Evolutionary conservation across 306 rosid species (phyloP).

Genomic region (Castanea crenata): DNA sequence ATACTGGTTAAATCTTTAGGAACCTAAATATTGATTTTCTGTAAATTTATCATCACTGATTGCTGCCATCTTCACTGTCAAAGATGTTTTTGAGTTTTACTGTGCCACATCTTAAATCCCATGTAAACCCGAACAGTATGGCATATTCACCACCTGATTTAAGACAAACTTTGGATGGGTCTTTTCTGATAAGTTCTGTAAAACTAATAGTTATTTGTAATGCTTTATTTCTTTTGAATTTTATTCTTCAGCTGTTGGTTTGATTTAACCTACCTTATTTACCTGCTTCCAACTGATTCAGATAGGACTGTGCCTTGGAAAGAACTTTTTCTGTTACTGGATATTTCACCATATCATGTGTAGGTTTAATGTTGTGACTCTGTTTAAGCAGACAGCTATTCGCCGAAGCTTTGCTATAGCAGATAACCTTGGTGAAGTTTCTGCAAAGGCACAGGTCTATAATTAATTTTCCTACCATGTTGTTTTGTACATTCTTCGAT

Average conservation of each 20-base stretch:
- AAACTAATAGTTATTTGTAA: not conserved
- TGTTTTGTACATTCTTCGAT: not conserved
- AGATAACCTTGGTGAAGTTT: slow-evolving; percentile 90
- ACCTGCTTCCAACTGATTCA: not conserved
- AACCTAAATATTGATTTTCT: too few species aligned
- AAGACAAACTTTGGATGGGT: not conserved
- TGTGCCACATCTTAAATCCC: not conserved
- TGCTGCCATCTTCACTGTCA: not conserved
- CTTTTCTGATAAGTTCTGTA: not conserved
- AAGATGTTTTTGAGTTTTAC: not conserved
- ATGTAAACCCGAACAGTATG: not conserved
- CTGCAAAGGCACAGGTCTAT: slow-evolving; percentile 93
- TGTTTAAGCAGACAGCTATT: slow-evolving; percentile 69
- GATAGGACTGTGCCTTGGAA: not conserved
- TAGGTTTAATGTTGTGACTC: slow-evolving; percentile 20
- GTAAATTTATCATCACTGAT: not conserved
- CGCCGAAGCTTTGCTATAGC: slow-evolving; percentile 88
- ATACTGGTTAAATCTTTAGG: not conserved
- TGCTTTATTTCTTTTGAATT: not conserved
- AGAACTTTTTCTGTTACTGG: not conserved
- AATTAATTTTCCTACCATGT: not conserved
- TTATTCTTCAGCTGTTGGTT: not conserved
- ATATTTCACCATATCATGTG: not conserved
- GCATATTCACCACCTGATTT: not conserved
- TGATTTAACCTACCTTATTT: not conserved